Conservation (phyloP, 2,329 filamentous ascomycete genomes). For the Talaromyces islandicus region DNA sequence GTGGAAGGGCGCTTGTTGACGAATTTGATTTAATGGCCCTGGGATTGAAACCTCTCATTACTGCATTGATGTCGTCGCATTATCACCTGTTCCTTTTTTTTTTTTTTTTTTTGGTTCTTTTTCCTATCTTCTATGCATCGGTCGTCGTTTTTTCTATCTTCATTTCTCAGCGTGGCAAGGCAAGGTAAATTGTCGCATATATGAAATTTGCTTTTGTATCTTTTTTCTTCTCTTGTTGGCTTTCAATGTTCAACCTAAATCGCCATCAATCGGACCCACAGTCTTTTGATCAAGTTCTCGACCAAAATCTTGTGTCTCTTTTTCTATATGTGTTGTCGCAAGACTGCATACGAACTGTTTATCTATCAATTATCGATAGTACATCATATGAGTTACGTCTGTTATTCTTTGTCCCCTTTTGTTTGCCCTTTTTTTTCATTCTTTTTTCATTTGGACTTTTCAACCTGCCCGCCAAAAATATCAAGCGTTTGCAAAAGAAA, state of each 20-base stretch:
- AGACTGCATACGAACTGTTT: background rate
- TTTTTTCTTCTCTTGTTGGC: background rate
- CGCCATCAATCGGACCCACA: background rate
- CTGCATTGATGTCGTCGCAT: background rate
- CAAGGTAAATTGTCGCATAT: background rate
- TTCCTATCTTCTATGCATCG: background rate
- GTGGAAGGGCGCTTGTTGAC: conserved; percentile 4
- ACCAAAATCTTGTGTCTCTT: background rate
- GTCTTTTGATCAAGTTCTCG: background rate
- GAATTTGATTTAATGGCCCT: conserved; percentile 1
- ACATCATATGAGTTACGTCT: background rate
- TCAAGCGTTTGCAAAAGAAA: background rate
- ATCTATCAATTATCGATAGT: background rate
- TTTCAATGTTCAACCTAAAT: background rate
- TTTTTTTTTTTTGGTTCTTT: background rate
- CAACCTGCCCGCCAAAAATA: background rate
- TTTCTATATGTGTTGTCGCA: background rate
- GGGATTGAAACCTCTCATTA: background rate
- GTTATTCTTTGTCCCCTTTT: background rate
- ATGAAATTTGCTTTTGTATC: background rate
- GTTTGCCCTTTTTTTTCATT: background rate
- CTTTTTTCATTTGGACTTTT: conserved; percentile 1
- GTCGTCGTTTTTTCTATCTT: background rate
- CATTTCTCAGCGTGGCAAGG: conserved; percentile 1
- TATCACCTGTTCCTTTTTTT: background rate